Conservation (phyloP, 2,329 filamentous ascomycete species). For the Aspergillus bombycis region DNA sequence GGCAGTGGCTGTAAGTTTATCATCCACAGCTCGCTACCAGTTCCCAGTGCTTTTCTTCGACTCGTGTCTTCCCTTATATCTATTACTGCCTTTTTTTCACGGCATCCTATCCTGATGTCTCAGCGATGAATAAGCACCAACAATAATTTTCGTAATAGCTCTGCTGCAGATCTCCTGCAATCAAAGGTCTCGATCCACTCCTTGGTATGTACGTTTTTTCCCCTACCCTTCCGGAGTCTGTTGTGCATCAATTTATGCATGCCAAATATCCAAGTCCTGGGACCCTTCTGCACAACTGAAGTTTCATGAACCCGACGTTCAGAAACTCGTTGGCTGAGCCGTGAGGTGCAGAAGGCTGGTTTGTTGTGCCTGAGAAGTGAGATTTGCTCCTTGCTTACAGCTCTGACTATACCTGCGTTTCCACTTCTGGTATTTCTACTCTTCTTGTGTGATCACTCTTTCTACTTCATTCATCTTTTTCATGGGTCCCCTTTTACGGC, state of each 20-base stretch:
- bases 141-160: conserved; percentile 16
- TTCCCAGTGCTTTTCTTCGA: background rate
- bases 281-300: background rate
- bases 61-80: background rate
- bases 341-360: background rate
- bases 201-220: conserved; percentile 27
- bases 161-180: conserved; percentile 31
- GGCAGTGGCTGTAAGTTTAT: conserved; percentile 1
- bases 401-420: conserved; percentile 2
- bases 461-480: conserved; percentile 11
- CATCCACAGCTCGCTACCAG: background rate
- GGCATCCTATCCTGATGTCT: conserved; percentile 19
- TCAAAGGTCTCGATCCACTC: conserved; percentile 27
- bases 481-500: conserved; percentile 12
- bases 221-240: background rate
- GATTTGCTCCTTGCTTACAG: conserved; percentile 6
- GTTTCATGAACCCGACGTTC: background rate
- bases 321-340: background rate
- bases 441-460: background rate
- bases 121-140: conserved; percentile 31
- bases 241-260: background rate
- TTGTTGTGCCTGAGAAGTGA: background rate
- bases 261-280: background rate
- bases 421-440: background rate
- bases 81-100: background rate